Conservation (phyloP, 2,329 filamentous ascomycete genomes). For the Aspergillus pseudoglaucus region DNA sequence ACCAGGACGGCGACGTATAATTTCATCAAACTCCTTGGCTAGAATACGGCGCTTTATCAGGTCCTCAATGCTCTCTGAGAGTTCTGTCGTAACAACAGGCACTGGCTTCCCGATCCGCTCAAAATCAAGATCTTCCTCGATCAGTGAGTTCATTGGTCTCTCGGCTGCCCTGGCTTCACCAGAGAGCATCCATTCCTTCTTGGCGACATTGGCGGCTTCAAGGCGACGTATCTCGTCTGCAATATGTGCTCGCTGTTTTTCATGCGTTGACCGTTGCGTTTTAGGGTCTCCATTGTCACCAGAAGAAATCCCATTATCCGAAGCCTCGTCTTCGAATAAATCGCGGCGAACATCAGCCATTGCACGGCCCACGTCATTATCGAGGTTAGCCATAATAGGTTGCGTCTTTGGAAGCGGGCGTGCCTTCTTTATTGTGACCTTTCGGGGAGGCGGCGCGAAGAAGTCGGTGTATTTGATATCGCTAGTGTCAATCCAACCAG, state of each 20-base stretch:
- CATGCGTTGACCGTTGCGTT: conserved; percentile 61
- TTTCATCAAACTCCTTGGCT: conserved; percentile 85
- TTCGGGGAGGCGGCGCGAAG: conserved; percentile 77
- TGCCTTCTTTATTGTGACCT: conserved; percentile 52
- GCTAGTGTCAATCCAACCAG: conserved; percentile 68
- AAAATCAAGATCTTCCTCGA: conserved; percentile 93
- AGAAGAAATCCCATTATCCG: conserved; percentile 55
- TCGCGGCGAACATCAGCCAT: conserved; percentile 85
- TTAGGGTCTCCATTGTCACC: conserved; percentile 48
- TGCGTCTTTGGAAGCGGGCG: conserved; percentile 51
- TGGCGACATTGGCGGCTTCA: conserved; percentile 81
- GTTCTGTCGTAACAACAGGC: conserved; percentile 84
- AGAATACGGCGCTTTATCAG: conserved; percentile 92
- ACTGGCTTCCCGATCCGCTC: conserved; percentile 93
- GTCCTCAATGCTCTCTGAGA: conserved; percentile 85
- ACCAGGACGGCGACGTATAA: conserved; percentile 73
- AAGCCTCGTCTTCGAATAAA: conserved; percentile 69
- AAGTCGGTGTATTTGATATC: conserved; percentile 89
- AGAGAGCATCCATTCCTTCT: conserved; percentile 81
- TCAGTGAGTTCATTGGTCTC: conserved; percentile 80
- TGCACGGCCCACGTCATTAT: conserved; percentile 68
- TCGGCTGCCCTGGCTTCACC: conserved; percentile 81
- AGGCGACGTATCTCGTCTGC: conserved; percentile 85
- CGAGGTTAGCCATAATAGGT: conserved; percentile 41
- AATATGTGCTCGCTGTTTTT: conserved; percentile 77